phyloP scores from a whole-genome alignment of 371 early-diverging fungal species.

The Mucor sp. region DNA sequence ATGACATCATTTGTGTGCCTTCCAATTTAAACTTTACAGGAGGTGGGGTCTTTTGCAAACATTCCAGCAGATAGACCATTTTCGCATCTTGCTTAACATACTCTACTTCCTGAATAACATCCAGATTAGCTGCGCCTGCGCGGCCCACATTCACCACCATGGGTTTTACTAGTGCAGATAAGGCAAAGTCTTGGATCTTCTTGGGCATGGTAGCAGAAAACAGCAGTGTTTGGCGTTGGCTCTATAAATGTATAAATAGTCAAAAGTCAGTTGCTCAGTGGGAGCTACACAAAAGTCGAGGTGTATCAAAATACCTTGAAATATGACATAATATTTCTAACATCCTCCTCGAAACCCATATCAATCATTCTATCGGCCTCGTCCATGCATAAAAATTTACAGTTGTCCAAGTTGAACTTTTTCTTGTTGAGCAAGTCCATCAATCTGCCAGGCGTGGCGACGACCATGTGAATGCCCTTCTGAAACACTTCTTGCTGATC shows the following conservation, averaged over 20 bases:
- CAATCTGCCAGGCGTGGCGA: conserved; percentile 97
- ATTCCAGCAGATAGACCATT: conserved; percentile 87
- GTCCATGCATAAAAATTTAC: conserved; percentile 92
- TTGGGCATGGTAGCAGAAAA: conserved; percentile 99
- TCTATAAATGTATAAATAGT: conserved; percentile 20
- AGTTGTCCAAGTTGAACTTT: conserved; percentile 79
- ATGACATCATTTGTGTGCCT: conserved; percentile 2
- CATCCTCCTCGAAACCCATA: conserved; percentile 96
- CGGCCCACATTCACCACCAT: conserved; percentile 98
- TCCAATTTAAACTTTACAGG: conserved; percentile 59
- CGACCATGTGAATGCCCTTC: conserved; percentile 75
- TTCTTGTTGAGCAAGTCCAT: conserved; percentile 83
- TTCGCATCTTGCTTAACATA: conserved; percentile 96
- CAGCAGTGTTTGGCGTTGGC: conserved; percentile 86
- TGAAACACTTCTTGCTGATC: conserved; percentile 78
- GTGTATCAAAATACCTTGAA: conserved; percentile 63
- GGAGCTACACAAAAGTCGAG: neutral
- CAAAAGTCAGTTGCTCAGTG: neutral
- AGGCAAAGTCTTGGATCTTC: conserved; percentile 95
- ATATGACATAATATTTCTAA: conserved; percentile 90
- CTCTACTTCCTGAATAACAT: conserved; percentile 98
- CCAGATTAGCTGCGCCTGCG: conserved; percentile 96
- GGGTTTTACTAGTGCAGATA: conserved; percentile 86
- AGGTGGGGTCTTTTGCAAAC: conserved; percentile 93
- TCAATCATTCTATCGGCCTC: conserved; percentile 99